Evolutionary conservation across 768 basidiomycete species (phyloP).

Genomic region (Ramaria sp.): DNA sequence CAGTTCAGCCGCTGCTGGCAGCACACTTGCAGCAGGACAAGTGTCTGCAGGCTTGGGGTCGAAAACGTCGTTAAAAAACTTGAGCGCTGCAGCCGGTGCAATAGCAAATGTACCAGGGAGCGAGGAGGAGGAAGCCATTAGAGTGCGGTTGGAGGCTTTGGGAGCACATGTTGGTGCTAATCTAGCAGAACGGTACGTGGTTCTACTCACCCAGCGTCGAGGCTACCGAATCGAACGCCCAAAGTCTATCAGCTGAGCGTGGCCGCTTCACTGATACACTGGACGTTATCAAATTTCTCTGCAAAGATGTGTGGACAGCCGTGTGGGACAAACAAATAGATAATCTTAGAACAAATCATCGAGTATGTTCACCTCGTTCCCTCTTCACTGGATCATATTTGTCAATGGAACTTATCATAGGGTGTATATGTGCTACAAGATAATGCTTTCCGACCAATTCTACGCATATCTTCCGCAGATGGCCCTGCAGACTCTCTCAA

Average conservation of each 20-base stretch:
- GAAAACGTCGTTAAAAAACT: constrained; percentile 28
- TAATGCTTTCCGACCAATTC: constrained; percentile 77
- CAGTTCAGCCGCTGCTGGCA: constrained; percentile 9
- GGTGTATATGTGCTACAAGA: constrained; percentile 93
- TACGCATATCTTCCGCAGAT: constrained; percentile 71
- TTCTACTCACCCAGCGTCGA: not conserved
- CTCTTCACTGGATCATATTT: not conserved
- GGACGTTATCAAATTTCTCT: constrained; percentile 89
- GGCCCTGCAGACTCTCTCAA: constrained; percentile 64
- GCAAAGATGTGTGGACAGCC: constrained; percentile 90
- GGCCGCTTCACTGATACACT: constrained; percentile 72
- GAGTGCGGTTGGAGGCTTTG: constrained; percentile 66
- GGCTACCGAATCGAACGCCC: not conserved
- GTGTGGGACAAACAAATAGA: constrained; percentile 95
- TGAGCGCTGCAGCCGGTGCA: constrained; percentile 10
- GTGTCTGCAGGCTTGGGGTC: constrained; percentile 15
- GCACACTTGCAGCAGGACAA: constrained; percentile 32
- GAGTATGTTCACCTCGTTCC: constrained; percentile 42
- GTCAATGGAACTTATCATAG: constrained; percentile 26
- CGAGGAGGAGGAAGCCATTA: constrained; percentile 69
- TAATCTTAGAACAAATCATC: constrained; percentile 89
- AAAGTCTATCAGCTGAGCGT: constrained; percentile 67
- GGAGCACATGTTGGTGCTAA: constrained; percentile 82
- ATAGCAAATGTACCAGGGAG: not conserved
- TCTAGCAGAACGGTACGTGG: constrained; percentile 67